Base-by-base conservation (phyloP, 805 yeast genomes). In the Wickerhamiella hasegawae region DNA sequence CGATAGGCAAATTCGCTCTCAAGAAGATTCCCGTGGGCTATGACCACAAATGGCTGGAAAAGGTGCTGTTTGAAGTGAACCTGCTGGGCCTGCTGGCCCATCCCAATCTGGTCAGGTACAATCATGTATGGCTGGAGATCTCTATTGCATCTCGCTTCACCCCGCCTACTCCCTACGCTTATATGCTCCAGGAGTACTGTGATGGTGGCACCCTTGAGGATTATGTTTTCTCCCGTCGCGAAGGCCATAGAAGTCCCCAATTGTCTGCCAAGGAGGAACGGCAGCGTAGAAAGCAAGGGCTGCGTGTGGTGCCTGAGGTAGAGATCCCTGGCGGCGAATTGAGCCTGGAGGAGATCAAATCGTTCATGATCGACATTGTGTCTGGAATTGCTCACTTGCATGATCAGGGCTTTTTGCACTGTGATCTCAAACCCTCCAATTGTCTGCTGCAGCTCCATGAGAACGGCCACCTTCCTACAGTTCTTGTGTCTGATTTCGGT, bases 71-170 rank as follows among this genome's bases (percentile, higher is more conserved):
- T 39, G 95, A 84, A 51, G 95, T 84, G 3, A 67, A 76, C 43
- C 68, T 85, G 34, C 55, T 84, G 57, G 33, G 64, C 54, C 22
- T 43, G 58, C 37, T 70, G 59, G 34, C 67, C 51, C 66, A 65
- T 43, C 60, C 68, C 31, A 78, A 83, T 52, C 63, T 84, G 45
- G 81, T 84, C 19, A 69, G 78, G 16, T 84, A 84, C 51, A 83
- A 84, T 49, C 95, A 84, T 55, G 94, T 83, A 18, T 84, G 95
- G 95, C 54, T 84, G 22, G 95, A 84, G 49, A 62, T 76, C 47
- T 78, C 68, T 28, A 53, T 59, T 15, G 51, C 67, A 20, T 60
- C 67, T 31, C 59, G 57, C 8, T 71, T 71, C 51, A 73, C 74
- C 34, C 71, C 76, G 24, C 53, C 63, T 46, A 58, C 76, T 37